Evolutionary conservation across 2,329 filamentous ascomycete genomes (phyloP), one percentile per base, ranked within the genome.

Genomic region (Exophiala phaeomuriformis): DNA sequence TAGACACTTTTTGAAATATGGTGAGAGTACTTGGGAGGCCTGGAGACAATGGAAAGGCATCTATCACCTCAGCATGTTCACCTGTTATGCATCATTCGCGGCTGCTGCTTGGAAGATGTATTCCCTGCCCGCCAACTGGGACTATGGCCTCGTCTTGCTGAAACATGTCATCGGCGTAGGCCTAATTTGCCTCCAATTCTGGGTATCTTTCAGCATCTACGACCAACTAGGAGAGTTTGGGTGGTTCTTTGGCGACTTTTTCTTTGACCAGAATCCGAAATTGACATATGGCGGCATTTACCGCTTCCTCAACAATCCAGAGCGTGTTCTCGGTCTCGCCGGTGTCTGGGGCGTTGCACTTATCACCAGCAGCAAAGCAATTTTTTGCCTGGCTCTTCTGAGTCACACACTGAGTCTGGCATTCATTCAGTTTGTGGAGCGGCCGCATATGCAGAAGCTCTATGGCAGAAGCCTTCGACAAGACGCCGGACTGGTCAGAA

Each of bases 171-270:
- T 97, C 33, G 93, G 93, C 41, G 76, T 80, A 47, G 82, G 86
- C 49, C 75, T 97, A 59, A 83, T 97, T 55, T 83, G 86, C 7
- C 78, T 98, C 47, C 93, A 98, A 66, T 71, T 94, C 12, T 98
- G 93, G 93, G 95, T 90, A 1, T 85, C 89, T 1, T 77, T 87
- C 60, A 96, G 90, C 69, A 90, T 97, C 62, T 95, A 97, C 69
- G 90, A 96, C 47, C 94, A 89, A 1, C 81, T 98, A 0, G 93
- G 93, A 52, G 93, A 98, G 66, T 98, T 97, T 65, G 93, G 93
- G 64, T 98, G 91, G 91, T 97, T 97, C 76, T 97, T 90, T 66
- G 93, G 93, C 12, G 93, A 98, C 68, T 98, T 97, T 75, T 97
- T 98, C 77, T 96, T 93, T 67, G 89, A 96, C 57, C 85, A 88